phyloP scores from a whole-genome alignment of 495 filamentous ascomycete species.

The Tuber calosporum region DNA sequence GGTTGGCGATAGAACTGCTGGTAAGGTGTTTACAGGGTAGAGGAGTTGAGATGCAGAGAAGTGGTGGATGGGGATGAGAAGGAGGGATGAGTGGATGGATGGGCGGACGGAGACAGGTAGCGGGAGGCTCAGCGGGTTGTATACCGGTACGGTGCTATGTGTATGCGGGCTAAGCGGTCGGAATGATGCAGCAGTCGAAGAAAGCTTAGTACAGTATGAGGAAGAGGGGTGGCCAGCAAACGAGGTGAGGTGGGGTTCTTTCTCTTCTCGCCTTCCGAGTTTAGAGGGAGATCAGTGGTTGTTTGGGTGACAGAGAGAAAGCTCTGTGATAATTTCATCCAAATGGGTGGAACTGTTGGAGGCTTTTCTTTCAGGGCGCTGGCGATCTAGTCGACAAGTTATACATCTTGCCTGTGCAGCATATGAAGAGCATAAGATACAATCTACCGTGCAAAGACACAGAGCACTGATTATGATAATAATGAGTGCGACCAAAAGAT shows the following conservation, averaged over 20 bases:
- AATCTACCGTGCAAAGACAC: neutral
- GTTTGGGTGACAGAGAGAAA: neutral
- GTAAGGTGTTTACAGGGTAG: neutral
- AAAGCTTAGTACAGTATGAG: neutral
- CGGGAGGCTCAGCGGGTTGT: neutral
- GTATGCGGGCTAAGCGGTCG: neutral
- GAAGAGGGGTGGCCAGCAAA: neutral
- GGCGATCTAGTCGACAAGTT: neutral
- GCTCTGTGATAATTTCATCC: constrained; percentile 1
- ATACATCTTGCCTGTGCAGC: neutral
- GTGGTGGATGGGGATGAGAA: constrained; percentile 1
- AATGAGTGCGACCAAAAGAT: neutral
- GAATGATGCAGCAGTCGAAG: neutral
- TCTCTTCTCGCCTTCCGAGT: neutral
- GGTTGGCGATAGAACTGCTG: neutral
- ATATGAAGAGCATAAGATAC: neutral
- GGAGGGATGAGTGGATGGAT: constrained; percentile 10
- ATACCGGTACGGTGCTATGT: neutral
- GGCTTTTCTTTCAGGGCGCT: neutral
- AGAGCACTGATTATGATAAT: neutral
- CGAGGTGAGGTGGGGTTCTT: neutral
- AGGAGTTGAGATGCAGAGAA: neutral
- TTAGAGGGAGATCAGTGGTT: neutral
- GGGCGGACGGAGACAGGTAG: constrained; percentile 7
- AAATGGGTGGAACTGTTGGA: neutral